phyloP scores from a whole-genome alignment of 2,329 filamentous ascomycete genomes.

The Dendryphion nanum region DNA sequence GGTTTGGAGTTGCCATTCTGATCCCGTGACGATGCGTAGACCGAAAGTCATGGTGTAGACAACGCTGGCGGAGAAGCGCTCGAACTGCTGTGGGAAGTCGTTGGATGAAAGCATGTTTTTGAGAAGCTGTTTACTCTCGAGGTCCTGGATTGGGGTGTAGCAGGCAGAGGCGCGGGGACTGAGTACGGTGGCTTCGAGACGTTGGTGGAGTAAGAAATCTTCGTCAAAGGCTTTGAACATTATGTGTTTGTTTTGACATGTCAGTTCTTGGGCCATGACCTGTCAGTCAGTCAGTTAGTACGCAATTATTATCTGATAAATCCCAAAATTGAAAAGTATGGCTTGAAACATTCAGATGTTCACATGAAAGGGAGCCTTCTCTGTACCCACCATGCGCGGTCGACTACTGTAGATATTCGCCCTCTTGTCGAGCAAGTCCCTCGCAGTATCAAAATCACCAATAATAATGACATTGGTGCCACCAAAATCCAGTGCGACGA shows the following conservation, averaged over 20 bases:
- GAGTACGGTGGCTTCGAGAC: constrained; percentile 37
- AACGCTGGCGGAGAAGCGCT: constrained; percentile 39
- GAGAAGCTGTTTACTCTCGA: constrained; percentile 46
- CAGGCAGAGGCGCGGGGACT: constrained; percentile 22
- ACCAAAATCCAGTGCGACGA: constrained; percentile 33
- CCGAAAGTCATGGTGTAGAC: constrained; percentile 42
- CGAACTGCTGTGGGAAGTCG: constrained; percentile 30
- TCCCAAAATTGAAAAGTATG: no score
- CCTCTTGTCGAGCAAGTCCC: constrained; percentile 54
- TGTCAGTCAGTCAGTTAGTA: no score
- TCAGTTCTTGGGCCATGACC: constrained; percentile 44
- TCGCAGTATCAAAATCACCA: constrained; percentile 48
- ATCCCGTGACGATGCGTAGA: constrained; percentile 26
- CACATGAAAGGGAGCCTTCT: no score
- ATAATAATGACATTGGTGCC: constrained; percentile 39
- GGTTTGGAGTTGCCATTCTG: constrained; percentile 16
- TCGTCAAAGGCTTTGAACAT: constrained; percentile 40
- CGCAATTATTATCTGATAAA: no score
- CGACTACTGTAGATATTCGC: constrained; percentile 51
- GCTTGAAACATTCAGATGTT: no score
- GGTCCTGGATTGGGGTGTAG: constrained; percentile 42
- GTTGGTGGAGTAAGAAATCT: constrained; percentile 39
- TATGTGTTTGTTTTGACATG: constrained; percentile 41
- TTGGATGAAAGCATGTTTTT: constrained; percentile 35
- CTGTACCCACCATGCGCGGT: constrained; percentile 40